These are phyloP conservation scores for Tetracladium maxilliforme DNA, from an alignment of 2,329 filamentous ascomycete genomes.

Conservation along the genomic window DNA sequence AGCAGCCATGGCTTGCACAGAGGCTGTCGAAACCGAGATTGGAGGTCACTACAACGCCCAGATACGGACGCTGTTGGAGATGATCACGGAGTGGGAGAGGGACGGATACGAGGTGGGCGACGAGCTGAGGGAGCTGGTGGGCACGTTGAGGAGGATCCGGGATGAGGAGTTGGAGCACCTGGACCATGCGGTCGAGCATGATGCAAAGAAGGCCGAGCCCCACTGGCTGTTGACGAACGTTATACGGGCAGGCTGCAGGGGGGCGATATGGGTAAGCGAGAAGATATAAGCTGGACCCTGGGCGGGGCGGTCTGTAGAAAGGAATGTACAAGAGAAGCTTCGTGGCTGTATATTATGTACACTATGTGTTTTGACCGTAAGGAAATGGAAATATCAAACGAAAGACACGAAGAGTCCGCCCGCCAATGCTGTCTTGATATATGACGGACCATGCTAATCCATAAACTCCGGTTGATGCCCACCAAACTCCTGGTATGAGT, in stretches of 20 bases:
- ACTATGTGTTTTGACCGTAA: too few species aligned
- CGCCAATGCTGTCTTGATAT: too few species aligned
- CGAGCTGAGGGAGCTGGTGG: conserved; percentile 60
- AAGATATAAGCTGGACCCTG: too few species aligned
- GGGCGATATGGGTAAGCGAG: conserved; percentile 87
- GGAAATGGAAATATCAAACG: too few species aligned
- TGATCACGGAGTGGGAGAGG: conserved; percentile 61
- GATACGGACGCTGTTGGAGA: conserved; percentile 67
- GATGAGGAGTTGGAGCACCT: conserved; percentile 96
- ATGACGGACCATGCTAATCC: too few species aligned
- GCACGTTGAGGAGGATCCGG: conserved; percentile 65
- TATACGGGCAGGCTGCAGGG: conserved; percentile 79
- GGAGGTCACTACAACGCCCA: conserved; percentile 92
- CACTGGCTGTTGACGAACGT: conserved; percentile 80
- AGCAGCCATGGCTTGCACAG: conserved; percentile 96
- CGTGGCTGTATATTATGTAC: too few species aligned
- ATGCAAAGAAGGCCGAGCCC: conserved; percentile 77
- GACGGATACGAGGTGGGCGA: conserved; percentile 68
- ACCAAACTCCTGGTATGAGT: too few species aligned
- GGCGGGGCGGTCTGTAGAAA: too few species aligned
- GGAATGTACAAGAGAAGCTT: conserved; percentile 1
- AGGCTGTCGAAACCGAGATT: conserved; percentile 97
- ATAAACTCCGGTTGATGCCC: too few species aligned
- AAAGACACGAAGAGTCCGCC: too few species aligned
- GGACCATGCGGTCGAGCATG: conserved; percentile 86